Evolutionary conservation across 2,329 filamentous ascomycete genomes (phyloP).

Genomic region (Curvularia sp.): DNA sequence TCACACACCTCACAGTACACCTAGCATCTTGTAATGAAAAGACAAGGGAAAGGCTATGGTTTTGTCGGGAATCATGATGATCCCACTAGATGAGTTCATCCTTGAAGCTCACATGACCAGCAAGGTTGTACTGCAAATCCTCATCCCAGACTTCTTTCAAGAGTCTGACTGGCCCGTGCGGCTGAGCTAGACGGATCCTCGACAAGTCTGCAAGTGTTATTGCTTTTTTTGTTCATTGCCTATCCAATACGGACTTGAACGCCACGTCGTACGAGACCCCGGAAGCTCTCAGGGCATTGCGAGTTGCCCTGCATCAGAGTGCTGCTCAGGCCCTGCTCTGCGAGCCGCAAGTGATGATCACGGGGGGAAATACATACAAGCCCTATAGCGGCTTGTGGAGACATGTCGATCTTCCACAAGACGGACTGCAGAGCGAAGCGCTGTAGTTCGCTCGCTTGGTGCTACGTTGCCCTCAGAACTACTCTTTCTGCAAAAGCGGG

Average conservation of each 20-base stretch:
- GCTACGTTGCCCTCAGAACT: not conserved
- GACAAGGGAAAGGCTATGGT: not conserved
- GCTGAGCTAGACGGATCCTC: not conserved
- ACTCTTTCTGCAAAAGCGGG: not conserved
- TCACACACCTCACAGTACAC: not conserved
- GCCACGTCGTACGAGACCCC: conserved; percentile 8
- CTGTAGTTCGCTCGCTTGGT: conserved; percentile 4
- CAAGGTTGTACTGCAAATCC: not conserved
- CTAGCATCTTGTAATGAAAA: not conserved
- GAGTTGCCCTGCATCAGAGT: conserved; percentile 13
- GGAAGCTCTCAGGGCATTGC: not conserved
- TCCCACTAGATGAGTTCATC: not conserved
- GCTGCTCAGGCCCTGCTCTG: not conserved
- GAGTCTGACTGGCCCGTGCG: not conserved
- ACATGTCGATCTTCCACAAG: conserved; percentile 6
- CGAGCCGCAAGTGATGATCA: conserved; percentile 1
- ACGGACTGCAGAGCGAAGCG: not conserved
- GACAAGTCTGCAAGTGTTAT: not conserved
- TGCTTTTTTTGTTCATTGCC: conserved; percentile 14
- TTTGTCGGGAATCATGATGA: not conserved
- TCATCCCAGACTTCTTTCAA: not conserved
- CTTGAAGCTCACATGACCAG: not conserved
- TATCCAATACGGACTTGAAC: conserved; percentile 6
- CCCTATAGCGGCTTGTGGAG: conserved; percentile 3
- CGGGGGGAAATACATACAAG: not conserved